These are phyloP conservation scores for Pinus albicaulis DNA, from an alignment of 75 land plant genomes.

Conservation along the genomic window DNA sequence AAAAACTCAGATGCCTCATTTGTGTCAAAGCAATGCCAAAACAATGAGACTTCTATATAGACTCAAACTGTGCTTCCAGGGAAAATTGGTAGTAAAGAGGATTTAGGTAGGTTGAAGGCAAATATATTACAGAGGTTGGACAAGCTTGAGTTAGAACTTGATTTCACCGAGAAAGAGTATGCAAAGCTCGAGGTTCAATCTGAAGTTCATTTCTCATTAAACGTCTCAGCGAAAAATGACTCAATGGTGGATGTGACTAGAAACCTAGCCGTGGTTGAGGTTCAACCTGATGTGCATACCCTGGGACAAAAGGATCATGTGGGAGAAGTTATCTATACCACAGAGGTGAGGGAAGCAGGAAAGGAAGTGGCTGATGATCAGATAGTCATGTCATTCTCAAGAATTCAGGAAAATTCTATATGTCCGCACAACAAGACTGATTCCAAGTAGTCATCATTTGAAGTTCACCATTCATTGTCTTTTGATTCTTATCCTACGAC, in stretches of 20 bases:
- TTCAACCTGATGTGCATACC: neutral
- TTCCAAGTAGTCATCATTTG: neutral
- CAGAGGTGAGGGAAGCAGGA: neutral
- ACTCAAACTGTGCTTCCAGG: neutral
- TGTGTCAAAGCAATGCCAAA: neutral
- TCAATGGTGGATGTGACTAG: neutral
- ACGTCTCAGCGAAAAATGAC: neutral
- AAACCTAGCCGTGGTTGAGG: constrained; percentile 4
- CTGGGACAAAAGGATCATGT: constrained; percentile 1
- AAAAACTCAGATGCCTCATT: neutral
- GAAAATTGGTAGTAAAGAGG: neutral
- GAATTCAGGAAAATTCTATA: neutral
- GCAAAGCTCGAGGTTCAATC: constrained; percentile 18
- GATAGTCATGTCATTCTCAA: neutral
- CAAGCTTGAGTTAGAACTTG: constrained; percentile 48
- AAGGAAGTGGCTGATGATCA: neutral
- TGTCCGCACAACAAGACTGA: neutral
- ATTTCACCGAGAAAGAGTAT: constrained; percentile 39
- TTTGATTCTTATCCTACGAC: neutral
- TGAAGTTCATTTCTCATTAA: neutral
- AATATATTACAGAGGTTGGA: constrained; percentile 28
- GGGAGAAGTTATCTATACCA: neutral
- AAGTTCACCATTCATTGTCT: neutral
- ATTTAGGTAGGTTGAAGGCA: constrained; percentile 23
- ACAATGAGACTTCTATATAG: neutral